Conservation (phyloP, 2,329 filamentous ascomycete species). For the Ceratocystiopsis minuta region DNA sequence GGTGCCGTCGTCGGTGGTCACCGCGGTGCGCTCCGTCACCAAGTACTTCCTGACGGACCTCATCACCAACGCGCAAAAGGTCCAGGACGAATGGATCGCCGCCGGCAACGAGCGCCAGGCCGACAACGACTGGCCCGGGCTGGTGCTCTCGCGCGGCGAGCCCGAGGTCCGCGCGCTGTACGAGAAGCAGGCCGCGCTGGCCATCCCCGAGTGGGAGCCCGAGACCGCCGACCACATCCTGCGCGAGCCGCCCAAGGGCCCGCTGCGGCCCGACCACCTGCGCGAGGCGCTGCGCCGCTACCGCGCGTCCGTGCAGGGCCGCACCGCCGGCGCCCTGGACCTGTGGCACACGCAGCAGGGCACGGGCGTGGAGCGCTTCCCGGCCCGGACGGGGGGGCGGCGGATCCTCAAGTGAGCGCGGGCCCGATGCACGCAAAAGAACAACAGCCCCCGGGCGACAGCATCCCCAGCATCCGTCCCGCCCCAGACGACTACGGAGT, state of each 20-base stretch:
- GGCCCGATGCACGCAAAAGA: too few relatives aligned
- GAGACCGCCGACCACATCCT: conserved; percentile 16
- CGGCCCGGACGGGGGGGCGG: conserved; percentile 30
- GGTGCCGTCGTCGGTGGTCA: conserved; percentile 53
- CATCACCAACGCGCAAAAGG: conserved; percentile 50
- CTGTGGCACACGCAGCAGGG: conserved; percentile 43
- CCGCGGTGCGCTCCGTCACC: conserved; percentile 56
- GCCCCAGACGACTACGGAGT: too few relatives aligned
- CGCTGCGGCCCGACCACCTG: conserved; percentile 56
- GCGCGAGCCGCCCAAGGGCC: conserved; percentile 27
- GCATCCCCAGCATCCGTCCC: too few relatives aligned
- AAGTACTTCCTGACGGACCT: conserved; percentile 65
- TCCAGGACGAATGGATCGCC: conserved; percentile 54
- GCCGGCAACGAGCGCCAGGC: conserved; percentile 37
- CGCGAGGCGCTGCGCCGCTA: conserved; percentile 56
- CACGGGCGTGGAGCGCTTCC: conserved; percentile 42
- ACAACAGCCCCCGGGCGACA: too few relatives aligned
- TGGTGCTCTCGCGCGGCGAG: conserved; percentile 11
- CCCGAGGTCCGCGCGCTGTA: conserved; percentile 15
- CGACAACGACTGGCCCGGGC: conserved; percentile 20
- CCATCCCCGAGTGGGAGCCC: conserved; percentile 11
- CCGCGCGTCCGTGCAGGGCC: conserved; percentile 42
- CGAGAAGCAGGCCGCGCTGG: conserved; percentile 16
- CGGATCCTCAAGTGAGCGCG: conserved; percentile 26
- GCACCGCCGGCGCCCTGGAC: conserved; percentile 40